Percentiles rank a stretch among this genome's conserved stretches.
These are phyloP conservation scores for Mortierella sp. DNA, from an alignment of 371 early-diverging fungal species.

Conservation along the genomic window DNA sequence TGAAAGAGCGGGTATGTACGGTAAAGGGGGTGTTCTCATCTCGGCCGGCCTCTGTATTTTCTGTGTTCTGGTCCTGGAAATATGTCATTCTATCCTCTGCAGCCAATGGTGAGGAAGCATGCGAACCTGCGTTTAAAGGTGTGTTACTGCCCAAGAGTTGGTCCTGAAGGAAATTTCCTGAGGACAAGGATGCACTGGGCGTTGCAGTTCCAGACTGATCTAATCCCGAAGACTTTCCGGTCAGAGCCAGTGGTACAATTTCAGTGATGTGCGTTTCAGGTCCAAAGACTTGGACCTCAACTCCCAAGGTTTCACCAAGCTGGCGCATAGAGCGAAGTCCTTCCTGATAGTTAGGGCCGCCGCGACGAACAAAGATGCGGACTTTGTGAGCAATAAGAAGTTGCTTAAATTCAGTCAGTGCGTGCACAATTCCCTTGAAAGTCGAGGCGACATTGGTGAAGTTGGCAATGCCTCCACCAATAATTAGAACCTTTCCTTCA, in stretches of 20 bases:
- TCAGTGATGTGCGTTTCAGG: conserved; percentile 98
- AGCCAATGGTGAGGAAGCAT: conserved; percentile 57
- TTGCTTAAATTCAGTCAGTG: conserved; percentile 92
- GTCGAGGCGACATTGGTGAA: conserved; percentile 99
- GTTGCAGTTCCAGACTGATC: conserved; percentile 56
- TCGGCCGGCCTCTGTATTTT: conserved; percentile 22
- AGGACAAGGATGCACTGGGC: conserved; percentile 50
- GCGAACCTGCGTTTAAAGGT: conserved; percentile 36
- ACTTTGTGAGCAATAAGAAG: conserved; percentile 88
- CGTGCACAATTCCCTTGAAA: conserved; percentile 98
- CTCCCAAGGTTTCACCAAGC: conserved; percentile 91
- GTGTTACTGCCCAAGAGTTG: conserved; percentile 68
- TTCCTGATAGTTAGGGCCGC: conserved; percentile 99
- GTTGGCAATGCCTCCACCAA: conserved; percentile 99
- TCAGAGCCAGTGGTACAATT: conserved; percentile 95
- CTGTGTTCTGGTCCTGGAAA: conserved; percentile 58
- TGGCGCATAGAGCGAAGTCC: conserved; percentile 96
- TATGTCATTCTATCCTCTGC: conserved; percentile 71
- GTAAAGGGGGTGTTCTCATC: conserved; percentile 82
- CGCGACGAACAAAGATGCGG: conserved; percentile 96
- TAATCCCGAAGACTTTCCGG: conserved; percentile 62
- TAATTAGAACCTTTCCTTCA: conserved; percentile 95
- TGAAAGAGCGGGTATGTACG: conserved; percentile 91
- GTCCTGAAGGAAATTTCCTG: conserved; percentile 75
- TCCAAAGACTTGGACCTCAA: conserved; percentile 96